Evolutionary conservation across 495 filamentous ascomycete genomes (phyloP), one percentile per base, ranked within the genome.

Genomic region (Extremus antarcticus): DNA sequence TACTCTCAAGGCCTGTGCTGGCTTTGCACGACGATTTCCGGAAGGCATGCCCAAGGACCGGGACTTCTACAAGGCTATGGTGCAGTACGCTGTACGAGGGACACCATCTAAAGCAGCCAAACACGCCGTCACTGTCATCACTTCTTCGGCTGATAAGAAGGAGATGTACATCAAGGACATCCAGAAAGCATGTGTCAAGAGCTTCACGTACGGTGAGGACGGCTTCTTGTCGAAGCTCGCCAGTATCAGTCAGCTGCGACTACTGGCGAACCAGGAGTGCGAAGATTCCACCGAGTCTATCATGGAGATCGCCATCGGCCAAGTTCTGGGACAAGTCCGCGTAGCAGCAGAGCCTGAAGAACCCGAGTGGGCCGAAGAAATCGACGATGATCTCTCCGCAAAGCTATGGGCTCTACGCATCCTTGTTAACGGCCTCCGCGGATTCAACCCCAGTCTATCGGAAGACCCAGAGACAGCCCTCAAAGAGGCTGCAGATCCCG

Each of bases 341-440:
- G 78, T 76, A 1, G 66, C 76, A 0, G 70, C 76, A 10, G 71
- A 76, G 16, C 73, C 66, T 51, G 9, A 66, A 3, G 38, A 81
- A 75, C 65, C 70, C 50, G 66, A 78, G 21, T 82, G 94, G 94
- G 81, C 90, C 51, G 73, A 77, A 1, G 73, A 78, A 15, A 65
- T 86, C 29, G 88, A 95, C 43, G 83, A 90, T 17, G 89, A 97
- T 59, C 82, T 83, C 16, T 76, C 82, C 38, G 86, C 88, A 19
- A 96, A 97, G 66, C 77, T 81, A 50, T 88, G 90, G 76, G 87
- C 91, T n/a, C 74, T 97, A 32, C 89, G 84, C 63, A 83, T 88
- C 29, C 78, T 96, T 19, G 88, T 94, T 23, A 99, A 96, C 65
- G 80, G 86, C 43, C 74, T 96, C 1, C 81, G 87, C 22, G 83